A percentile compares a stretch with the other conserved stretches of the same genome.
Evolutionary conservation across 176 grass and related monocot genomes (phyloP).

Genomic region (Carex littledalei): DNA sequence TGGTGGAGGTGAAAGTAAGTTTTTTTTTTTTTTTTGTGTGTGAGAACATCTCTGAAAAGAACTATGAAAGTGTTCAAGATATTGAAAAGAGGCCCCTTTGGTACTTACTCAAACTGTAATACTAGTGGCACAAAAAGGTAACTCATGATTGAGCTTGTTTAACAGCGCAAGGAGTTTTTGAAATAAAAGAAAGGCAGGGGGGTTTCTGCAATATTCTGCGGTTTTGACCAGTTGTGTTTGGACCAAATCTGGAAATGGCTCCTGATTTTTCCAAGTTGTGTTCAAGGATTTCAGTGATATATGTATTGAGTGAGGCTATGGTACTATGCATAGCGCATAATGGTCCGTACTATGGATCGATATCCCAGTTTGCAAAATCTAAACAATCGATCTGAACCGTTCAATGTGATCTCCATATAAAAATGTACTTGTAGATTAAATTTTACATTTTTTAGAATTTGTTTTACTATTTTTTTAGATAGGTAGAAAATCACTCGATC

Average conservation of each 20-base stretch:
- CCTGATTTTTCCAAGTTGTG: not conserved
- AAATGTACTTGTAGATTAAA: too few relatives aligned
- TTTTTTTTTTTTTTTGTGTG: not conserved
- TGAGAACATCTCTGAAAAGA: constrained; percentile 4
- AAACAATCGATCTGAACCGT: too few relatives aligned
- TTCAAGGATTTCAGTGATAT: not conserved
- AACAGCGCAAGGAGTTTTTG: not conserved
- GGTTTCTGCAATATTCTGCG: not conserved
- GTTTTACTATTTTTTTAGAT: too few relatives aligned
- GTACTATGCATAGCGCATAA: too few relatives aligned
- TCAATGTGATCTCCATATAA: too few relatives aligned
- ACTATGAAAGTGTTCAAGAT: not conserved
- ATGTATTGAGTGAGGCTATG: not conserved
- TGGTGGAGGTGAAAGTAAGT: constrained; percentile 76
- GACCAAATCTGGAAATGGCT: not conserved
- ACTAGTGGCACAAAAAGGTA: not conserved
- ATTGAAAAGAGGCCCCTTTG: not conserved
- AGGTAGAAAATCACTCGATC: too few relatives aligned
- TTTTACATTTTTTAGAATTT: too few relatives aligned
- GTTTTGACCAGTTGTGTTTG: not conserved
- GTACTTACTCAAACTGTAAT: not conserved
- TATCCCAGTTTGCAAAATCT: too few relatives aligned
- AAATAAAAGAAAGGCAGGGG: not conserved
- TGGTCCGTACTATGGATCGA: too few relatives aligned
- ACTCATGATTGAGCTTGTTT: not conserved